Conservation (phyloP, 1,284 basidiomycete species). For the Tilletia walkeri region DNA sequence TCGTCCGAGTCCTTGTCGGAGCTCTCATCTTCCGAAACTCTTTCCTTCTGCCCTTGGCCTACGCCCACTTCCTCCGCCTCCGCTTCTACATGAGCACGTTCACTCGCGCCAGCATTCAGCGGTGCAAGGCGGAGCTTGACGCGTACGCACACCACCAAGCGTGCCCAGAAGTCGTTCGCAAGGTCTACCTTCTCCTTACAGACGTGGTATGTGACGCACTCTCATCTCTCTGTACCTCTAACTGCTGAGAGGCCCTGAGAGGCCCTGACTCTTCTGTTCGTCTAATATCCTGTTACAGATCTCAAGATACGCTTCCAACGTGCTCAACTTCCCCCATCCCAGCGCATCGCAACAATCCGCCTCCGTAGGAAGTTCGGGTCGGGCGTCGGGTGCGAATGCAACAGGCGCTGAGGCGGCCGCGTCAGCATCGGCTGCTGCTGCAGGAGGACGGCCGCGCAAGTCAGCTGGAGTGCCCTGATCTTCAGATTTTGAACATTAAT, state of each 20-base stretch:
- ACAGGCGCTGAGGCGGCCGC: conserved; percentile 3
- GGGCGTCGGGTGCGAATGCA: neutral
- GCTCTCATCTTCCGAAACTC: conserved; percentile 52
- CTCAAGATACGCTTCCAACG: conserved; percentile 49
- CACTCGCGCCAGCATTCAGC: conserved; percentile 50
- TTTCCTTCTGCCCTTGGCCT: conserved; percentile 50
- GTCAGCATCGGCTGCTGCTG: neutral
- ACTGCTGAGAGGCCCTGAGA: neutral
- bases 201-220: conserved; percentile 34
- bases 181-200: conserved; percentile 48
- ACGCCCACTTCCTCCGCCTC: conserved; percentile 51
- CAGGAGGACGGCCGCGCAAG: neutral
- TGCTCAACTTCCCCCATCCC: conserved; percentile 28
- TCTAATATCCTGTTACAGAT: conserved; percentile 22
- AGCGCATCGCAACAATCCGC: neutral
- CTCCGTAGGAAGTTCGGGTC: neutral
- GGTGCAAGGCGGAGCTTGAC: conserved; percentile 44
- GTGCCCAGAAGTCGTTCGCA: conserved; percentile 49
- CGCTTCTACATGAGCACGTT: conserved; percentile 55
- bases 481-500: neutral
- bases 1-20: conserved; percentile 51
- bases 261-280: neutral
- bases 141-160: conserved; percentile 40
- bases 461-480: neutral
- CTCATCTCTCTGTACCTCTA: neutral